Percentiles rank a stretch among this genome's conserved stretches.
Conservation (phyloP, 192 early-diverging fungal species). For the Coemansia sp. region DNA sequence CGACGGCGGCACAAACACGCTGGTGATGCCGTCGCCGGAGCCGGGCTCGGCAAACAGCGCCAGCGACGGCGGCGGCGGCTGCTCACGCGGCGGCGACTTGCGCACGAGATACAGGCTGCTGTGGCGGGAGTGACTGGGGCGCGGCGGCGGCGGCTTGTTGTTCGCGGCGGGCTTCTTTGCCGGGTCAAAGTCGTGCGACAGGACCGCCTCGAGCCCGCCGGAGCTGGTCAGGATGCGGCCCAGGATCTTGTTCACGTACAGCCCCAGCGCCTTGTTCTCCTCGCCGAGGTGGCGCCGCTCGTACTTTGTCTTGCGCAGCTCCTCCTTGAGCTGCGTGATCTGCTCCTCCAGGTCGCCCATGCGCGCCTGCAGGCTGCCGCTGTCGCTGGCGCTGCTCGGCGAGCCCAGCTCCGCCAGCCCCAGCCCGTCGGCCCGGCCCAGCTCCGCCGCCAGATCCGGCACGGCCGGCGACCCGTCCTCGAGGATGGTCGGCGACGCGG, state of each 20-base stretch:
- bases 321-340: conserved; percentile 38
- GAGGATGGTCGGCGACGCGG: conserved; percentile 15
- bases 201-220: conserved; percentile 45
- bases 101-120: conserved; percentile 14
- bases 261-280: conserved; percentile 63
- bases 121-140: conserved; percentile 1
- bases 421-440: conserved; percentile 33
- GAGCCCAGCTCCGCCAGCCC: not conserved
- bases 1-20: conserved; percentile 49
- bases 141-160: not conserved
- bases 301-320: conserved; percentile 54
- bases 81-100: conserved; percentile 4
- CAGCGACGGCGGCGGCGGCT: conserved; percentile 9
- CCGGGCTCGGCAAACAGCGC: conserved; percentile 19
- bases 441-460: conserved; percentile 49
- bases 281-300: conserved; percentile 62
- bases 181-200: conserved; percentile 49
- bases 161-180: not conserved
- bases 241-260: conserved; percentile 79
- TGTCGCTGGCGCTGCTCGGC: not conserved
- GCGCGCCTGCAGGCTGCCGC: conserved; percentile 13
- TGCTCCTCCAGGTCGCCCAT: conserved; percentile 39
- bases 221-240: conserved; percentile 67
- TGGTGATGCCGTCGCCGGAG: conserved; percentile 49
- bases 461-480: conserved; percentile 10